These are phyloP conservation scores for Centella asiatica DNA, from an alignment of 129 eudicot species.

Conservation along the genomic window DNA sequence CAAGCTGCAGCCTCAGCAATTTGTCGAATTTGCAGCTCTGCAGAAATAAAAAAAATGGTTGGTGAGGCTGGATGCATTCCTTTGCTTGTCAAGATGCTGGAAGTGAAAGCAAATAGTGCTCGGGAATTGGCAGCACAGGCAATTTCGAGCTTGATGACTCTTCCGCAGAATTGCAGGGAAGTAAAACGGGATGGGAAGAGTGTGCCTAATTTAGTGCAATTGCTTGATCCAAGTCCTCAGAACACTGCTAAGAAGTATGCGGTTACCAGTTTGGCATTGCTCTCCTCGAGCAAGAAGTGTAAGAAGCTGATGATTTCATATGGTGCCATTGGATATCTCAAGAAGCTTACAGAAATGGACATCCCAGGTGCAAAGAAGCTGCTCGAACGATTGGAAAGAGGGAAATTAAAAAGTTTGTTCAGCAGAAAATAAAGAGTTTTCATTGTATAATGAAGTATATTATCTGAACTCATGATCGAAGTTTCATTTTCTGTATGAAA, in stretches of 20 bases:
- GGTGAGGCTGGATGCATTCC: conserved; percentile 82
- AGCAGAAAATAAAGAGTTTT: conserved; percentile 38
- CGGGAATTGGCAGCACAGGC: conserved; percentile 92
- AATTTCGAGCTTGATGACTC: conserved; percentile 52
- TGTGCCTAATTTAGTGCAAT: conserved; percentile 76
- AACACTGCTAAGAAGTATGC: conserved; percentile 90
- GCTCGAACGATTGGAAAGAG: conserved; percentile 80
- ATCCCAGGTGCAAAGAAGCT: conserved; percentile 70
- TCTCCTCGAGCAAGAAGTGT: conserved; percentile 81
- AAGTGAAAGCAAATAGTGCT: conserved; percentile 53
- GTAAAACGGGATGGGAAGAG: conserved; percentile 72
- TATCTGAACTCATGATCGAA: not conserved
- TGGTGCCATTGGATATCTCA: conserved; percentile 93
- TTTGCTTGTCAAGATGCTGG: conserved; percentile 61
- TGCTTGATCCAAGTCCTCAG: conserved; percentile 79
- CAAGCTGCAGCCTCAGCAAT: conserved; percentile 74
- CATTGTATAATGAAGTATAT: conserved; percentile 3
- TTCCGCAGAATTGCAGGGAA: conserved; percentile 59
- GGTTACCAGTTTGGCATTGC: conserved; percentile 38
- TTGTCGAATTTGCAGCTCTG: conserved; percentile 50
- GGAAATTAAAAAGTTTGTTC: conserved; percentile 67
- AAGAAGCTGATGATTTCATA: conserved; percentile 90
- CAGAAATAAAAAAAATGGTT: conserved; percentile 54
- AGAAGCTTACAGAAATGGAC: conserved; percentile 78
- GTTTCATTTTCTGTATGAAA: not conserved